Evolutionary conservation across 169 alveolate species (phyloP).

Genomic region (Plasmodium vivax): DNA sequence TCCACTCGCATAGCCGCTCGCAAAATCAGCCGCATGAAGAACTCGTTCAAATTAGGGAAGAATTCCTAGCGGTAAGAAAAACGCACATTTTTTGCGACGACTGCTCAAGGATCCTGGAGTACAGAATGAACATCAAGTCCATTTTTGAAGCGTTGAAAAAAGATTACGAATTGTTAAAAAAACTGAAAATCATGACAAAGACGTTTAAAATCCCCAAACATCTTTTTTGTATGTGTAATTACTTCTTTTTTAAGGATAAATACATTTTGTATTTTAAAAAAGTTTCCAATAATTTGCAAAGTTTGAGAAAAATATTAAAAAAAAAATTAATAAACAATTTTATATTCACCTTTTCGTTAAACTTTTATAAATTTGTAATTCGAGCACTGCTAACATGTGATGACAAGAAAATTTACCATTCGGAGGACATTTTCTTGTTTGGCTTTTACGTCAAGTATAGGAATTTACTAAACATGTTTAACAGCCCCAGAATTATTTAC

Average conservation of each 20-base stretch:
- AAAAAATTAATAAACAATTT: conserved; percentile 43
- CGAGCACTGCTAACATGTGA: conserved; percentile 43
- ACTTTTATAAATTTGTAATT: conserved; percentile 61
- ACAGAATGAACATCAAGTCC: conserved; percentile 9
- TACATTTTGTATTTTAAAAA: conserved; percentile 49
- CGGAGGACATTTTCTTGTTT: conserved; percentile 37
- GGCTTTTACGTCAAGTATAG: conserved; percentile 62
- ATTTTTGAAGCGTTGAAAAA: conserved; percentile 15
- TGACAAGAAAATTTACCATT: conserved; percentile 9
- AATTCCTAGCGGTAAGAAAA: conserved; percentile 32
- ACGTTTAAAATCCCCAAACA: conserved; percentile 10
- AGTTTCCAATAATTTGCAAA: conserved; percentile 33
- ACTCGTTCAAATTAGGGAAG: not conserved
- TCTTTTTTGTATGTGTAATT: conserved; percentile 57
- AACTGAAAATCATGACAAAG: not conserved
- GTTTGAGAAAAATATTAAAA: conserved; percentile 6
- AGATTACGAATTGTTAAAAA: conserved; percentile 50
- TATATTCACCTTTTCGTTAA: conserved; percentile 30
- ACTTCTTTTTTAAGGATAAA: conserved; percentile 64
- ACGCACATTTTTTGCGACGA: conserved; percentile 61
- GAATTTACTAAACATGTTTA: conserved; percentile 36
- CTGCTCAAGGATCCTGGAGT: conserved; percentile 20
- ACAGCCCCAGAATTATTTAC: conserved; percentile 43
- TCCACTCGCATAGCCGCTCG: not conserved
- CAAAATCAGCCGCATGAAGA: not conserved